Base-by-base conservation (phyloP, 2,329 filamentous ascomycete species). In the Hymenoscyphus repandus region DNA sequence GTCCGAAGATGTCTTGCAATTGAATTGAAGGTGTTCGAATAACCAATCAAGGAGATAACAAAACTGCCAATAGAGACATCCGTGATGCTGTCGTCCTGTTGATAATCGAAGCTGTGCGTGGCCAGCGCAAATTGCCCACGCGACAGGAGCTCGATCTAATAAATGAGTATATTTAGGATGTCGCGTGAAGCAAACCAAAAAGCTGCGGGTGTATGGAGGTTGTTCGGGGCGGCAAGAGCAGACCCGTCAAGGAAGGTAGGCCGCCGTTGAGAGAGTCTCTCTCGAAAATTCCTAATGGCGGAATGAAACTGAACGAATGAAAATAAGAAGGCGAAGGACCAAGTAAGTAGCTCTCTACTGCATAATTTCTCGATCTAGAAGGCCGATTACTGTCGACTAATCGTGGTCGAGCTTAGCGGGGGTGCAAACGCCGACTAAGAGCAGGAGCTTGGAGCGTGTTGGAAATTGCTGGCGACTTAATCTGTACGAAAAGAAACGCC, bases 1-100 rank as follows among this genome's bases (percentile, higher is more conserved):
- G 41, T 45, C 56, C 51, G 50, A 54, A 41, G 44, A 15, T 46
- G 44, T 37, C 33, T 37, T 11, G 44, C 18, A 46, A 32, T 22
- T 9, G 20, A 36, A 31, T 7, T 34, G 42, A 17, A 5, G 6
- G 5, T 18, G 15, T 37, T 5, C 34, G 15, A 31, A 18, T 1
- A 31, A 34, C 32, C 27, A 3, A 15, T 37, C 33, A 46, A n/a
- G 33, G 11, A 37, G 18, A 9, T 20, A n/a, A 27, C 10, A 47
- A 13, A 6, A 11, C 13, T 12, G 10, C 30, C 20, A 22, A 47
- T 34, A 40, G 20, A 47, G 45, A 47, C 45, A 47, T 47, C 46
- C 46, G 46, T 22, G 34, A 30, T 30, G 38, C 22, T 49, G 41
- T n/a, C 38, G 41, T n/a, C 38, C 22, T 38, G 12, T 38, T 38